A percentile compares a stretch with the other conserved stretches of the same genome.
Conservation (phyloP, 2,329 filamentous ascomycete species). For the Pseudogymnoascus sp. region DNA sequence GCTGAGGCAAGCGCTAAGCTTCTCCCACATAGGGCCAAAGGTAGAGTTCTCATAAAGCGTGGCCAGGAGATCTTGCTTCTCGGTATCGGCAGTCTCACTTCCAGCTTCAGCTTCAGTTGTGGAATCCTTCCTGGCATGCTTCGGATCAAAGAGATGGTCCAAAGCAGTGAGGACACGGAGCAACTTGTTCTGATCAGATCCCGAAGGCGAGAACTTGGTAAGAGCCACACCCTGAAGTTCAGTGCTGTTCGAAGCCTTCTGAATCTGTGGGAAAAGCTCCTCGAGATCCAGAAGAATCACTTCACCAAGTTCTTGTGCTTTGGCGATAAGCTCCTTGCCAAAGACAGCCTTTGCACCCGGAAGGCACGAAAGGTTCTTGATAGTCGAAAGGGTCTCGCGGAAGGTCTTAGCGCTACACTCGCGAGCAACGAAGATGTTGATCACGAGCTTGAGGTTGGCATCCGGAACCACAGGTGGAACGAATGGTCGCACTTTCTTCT, state of each 20-base stretch:
- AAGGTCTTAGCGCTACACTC: constrained; percentile 98
- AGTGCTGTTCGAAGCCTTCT: constrained; percentile 76
- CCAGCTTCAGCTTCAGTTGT: constrained; percentile 41
- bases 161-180: constrained; percentile 86
- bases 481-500: constrained; percentile 44
- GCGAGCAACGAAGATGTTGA: constrained; percentile 89
- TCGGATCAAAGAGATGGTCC: constrained; percentile 89
- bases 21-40: constrained; percentile 85
- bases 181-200: constrained; percentile 93
- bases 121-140: constrained; percentile 44
- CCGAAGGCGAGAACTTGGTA: constrained; percentile 89
- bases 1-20: constrained; percentile 77
- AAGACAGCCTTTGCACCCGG: constrained; percentile 84
- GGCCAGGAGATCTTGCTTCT: constrained; percentile 77
- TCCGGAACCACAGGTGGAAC: constrained; percentile 79
- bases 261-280: constrained; percentile 76
- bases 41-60: constrained; percentile 85
- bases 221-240: constrained; percentile 93
- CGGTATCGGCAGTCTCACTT: constrained; percentile 43
- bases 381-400: constrained; percentile 94
- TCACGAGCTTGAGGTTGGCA: constrained; percentile 84
- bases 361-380: constrained; percentile 93
- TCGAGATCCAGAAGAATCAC: constrained; percentile 78
- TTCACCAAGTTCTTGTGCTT: constrained; percentile 76
- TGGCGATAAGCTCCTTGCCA: constrained; percentile 82